Base-by-base conservation (phyloP, 495 filamentous ascomycete genomes). In the Massariosphaeria phaeospora region DNA sequence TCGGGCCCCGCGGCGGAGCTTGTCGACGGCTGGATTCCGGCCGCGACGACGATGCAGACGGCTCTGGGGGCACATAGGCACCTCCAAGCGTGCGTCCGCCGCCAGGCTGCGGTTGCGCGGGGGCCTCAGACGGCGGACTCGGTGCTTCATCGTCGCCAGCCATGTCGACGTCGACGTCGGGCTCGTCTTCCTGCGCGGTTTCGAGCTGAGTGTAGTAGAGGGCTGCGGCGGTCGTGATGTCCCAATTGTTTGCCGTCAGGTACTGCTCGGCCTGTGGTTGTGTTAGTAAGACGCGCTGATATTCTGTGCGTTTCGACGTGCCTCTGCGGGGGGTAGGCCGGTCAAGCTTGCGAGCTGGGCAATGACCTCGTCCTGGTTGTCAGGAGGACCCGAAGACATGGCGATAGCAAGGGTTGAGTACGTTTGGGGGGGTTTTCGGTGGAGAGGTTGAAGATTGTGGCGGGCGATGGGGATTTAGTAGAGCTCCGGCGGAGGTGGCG, bases 201-300 rank as follows among this genome's bases (percentile, higher is more conserved):
- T 21, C 13, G 31, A 12, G 41, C n/a, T 46, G 23, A 30, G 45
- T 78, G 66, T 77, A 93, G 74, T 78, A 94, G 55, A 85, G 78
- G 2, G 79, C 74, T 42, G 81, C 77, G 31, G 88, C 88, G 5
- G 76, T 70, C 46, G 79, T 74, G 23, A 91, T 66, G 57, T 91
- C 79, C 84, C 88, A 91, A 51, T 78, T 66, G 63, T 76, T 82
- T n/a, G 76, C 73, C 12, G 65, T 70, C 11, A 94, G 81, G 56
- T 86, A 88, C 62, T 83, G 73, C 58, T 78, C 75, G 31, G 89
- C 89, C 88, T 91, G 59, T 43, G 21, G 26, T 25, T 6, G 15
- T 26, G 48, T 57, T 53, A 62, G 58, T 56, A 21, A 43, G 35
- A 39, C 17, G 6, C 10, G 9, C 5, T 6, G 45, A 2, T 44